Evolutionary conservation across 2,329 filamentous ascomycete species (phyloP).

Genomic region (Epichloe glyceriae): DNA sequence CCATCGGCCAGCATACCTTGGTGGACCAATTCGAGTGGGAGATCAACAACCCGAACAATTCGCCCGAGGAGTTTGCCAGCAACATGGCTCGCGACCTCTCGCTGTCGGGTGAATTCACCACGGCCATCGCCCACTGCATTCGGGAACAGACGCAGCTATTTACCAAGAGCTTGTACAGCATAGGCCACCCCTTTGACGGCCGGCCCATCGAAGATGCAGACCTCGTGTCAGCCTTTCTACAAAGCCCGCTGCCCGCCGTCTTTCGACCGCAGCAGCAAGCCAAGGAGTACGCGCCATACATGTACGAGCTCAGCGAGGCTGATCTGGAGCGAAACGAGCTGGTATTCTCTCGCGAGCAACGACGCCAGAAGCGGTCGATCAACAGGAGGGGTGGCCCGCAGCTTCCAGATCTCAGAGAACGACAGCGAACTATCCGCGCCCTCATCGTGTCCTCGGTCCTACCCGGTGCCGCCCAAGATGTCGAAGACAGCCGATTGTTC

Average conservation of each 20-base stretch:
- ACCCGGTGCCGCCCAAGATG: slow-evolving; percentile 65
- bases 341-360: slow-evolving; percentile 85
- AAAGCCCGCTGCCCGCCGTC: slow-evolving; percentile 66
- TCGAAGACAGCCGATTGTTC: slow-evolving; percentile 79
- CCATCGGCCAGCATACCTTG: slow-evolving; percentile 84
- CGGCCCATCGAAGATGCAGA: slow-evolving; percentile 87
- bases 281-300: slow-evolving; percentile 84
- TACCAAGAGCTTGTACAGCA: slow-evolving; percentile 81
- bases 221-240: slow-evolving; percentile 70
- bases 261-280: slow-evolving; percentile 87
- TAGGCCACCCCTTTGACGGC: slow-evolving; percentile 90
- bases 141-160: slow-evolving; percentile 93
- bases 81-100: slow-evolving; percentile 85
- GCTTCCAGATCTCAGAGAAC: slow-evolving; percentile 89
- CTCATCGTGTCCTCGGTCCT: slow-evolving; percentile 86
- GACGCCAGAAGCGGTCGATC: slow-evolving; percentile 87
- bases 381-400: slow-evolving; percentile 87
- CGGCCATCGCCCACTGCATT: slow-evolving; percentile 94
- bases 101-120: slow-evolving; percentile 88
- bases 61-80: slow-evolving; percentile 83
- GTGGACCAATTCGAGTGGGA: slow-evolving; percentile 99
- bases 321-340: slow-evolving; percentile 85
- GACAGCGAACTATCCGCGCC: slow-evolving; percentile 84
- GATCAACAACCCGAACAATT: slow-evolving; percentile 88
- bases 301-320: slow-evolving; percentile 86